A percentile compares a stretch with the other conserved stretches of the same genome.
Evolutionary conservation across 2,329 filamentous ascomycete species (phyloP).

Genomic region (Fusarium austroafricanum): DNA sequence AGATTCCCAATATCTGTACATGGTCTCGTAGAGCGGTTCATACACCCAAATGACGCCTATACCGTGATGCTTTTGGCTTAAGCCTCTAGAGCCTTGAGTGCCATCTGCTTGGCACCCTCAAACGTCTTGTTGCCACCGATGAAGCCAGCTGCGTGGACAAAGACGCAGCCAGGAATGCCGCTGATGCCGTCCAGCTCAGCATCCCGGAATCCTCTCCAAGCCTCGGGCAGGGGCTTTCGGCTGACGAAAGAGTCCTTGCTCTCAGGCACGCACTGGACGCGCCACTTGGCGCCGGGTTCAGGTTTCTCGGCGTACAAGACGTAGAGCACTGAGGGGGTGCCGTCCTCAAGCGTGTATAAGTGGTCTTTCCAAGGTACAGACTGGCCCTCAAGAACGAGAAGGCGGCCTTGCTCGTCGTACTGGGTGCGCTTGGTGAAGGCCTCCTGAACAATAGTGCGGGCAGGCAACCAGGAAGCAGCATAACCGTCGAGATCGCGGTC

Average conservation of each 20-base stretch:
- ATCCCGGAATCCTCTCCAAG: constrained; percentile 92
- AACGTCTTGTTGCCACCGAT: constrained; percentile 95
- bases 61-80: constrained; percentile 35
- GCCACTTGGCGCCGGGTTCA: constrained; percentile 83
- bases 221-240: constrained; percentile 88
- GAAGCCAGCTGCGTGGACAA: constrained; percentile 94
- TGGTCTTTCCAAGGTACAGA: constrained; percentile 97
- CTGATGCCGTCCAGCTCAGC: constrained; percentile 80
- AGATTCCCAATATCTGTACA: constrained; percentile 9
- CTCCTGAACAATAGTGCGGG: constrained; percentile 79
- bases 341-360: constrained; percentile 84
- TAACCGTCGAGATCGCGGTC: constrained; percentile 82
- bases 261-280: constrained; percentile 91
- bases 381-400: constrained; percentile 82
- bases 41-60: neutral
- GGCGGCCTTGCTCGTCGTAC: constrained; percentile 78
- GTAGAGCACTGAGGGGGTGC: constrained; percentile 75
- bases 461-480: constrained; percentile 84
- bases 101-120: constrained; percentile 89
- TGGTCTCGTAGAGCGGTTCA: constrained; percentile 8
- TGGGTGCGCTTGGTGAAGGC: constrained; percentile 78
- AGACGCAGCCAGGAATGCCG: constrained; percentile 80
- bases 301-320: constrained; percentile 91
- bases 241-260: constrained; percentile 89
- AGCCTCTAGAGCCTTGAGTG: constrained; percentile 74